Conservation (phyloP, 441 rosid genomes). For the California macrophylla region DNA sequence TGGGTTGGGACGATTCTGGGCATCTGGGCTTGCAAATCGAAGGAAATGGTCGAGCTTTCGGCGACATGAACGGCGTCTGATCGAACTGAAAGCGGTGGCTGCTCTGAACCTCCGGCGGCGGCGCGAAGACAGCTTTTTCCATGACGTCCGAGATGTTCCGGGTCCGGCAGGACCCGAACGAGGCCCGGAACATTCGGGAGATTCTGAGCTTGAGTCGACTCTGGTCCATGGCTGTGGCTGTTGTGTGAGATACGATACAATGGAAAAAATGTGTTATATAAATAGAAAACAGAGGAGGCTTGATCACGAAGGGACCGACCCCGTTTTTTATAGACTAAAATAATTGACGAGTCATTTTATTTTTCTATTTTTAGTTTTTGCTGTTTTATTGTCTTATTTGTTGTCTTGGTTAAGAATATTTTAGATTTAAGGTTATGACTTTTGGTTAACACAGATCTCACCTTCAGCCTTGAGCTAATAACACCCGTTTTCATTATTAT, state of each 20-base stretch:
- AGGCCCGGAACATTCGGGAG: slow-evolving; percentile 54
- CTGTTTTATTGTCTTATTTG: slow-evolving; percentile 22
- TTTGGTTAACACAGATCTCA: not conserved
- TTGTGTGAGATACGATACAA: too few relatives aligned
- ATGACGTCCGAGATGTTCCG: slow-evolving; percentile 47
- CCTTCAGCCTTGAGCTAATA: not conserved
- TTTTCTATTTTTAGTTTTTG: slow-evolving; percentile 1
- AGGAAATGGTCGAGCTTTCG: slow-evolving; percentile 31
- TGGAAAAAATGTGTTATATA: slow-evolving; percentile 8
- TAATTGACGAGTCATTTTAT: not conserved
- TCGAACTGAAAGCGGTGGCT: not conserved
- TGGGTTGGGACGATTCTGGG: slow-evolving; percentile 21
- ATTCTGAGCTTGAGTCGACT: slow-evolving; percentile 45
- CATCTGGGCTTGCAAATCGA: slow-evolving; percentile 37
- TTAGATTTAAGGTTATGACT: slow-evolving; percentile 8
- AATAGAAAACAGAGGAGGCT: slow-evolving; percentile 6
- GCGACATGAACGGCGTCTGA: slow-evolving; percentile 5
- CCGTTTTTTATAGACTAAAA: too few relatives aligned
- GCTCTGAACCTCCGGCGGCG: slow-evolving; percentile 24
- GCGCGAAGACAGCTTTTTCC: slow-evolving; percentile 34
- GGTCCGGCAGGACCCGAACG: slow-evolving; percentile 54
- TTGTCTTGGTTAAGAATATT: slow-evolving; percentile 18
- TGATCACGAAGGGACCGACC: not conserved
- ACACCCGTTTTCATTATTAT: not conserved
- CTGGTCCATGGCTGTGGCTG: slow-evolving; percentile 40